Evolutionary conservation across 2,329 filamentous ascomycete species (phyloP).

Genomic region (Alternaria dauci): DNA sequence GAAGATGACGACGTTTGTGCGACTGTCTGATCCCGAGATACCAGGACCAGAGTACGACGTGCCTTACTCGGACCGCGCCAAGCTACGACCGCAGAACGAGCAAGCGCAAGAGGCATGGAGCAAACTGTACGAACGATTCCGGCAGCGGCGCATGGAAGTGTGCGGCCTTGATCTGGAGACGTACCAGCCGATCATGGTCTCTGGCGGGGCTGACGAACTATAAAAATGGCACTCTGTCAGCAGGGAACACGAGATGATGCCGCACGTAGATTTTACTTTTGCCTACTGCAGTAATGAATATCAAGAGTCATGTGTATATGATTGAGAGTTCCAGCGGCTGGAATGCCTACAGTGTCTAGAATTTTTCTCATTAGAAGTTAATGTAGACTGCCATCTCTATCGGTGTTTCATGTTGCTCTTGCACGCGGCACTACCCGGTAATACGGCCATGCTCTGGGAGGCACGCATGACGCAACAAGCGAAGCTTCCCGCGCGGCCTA

Average conservation of each 20-base stretch:
- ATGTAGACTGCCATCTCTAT: too few relatives aligned
- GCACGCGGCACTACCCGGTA: neutral
- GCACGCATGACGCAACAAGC: constrained; percentile 26
- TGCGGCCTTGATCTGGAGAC: constrained; percentile 62
- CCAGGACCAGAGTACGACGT: constrained; percentile 62
- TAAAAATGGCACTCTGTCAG: constrained; percentile 14
- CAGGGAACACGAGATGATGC: too few relatives aligned
- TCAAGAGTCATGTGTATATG: neutral
- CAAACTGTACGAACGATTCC: constrained; percentile 59
- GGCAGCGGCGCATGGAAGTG: constrained; percentile 60
- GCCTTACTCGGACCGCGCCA: constrained; percentile 53
- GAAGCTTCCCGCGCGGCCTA: neutral
- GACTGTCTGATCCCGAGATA: constrained; percentile 57
- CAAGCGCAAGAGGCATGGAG: constrained; percentile 60
- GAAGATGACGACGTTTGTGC: constrained; percentile 56
- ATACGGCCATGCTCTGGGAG: neutral
- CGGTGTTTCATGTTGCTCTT: too few relatives aligned
- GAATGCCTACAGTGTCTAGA: too few relatives aligned
- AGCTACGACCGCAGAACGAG: constrained; percentile 55
- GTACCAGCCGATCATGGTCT: constrained; percentile 42
- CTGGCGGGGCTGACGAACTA: constrained; percentile 20
- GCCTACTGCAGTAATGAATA: too few relatives aligned
- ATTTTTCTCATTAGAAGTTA: too few relatives aligned
- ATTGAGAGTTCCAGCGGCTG: neutral
- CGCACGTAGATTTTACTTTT: too few relatives aligned